A percentile compares a stretch with the other conserved stretches of the same genome.
Conservation (phyloP, 768 basidiomycete genomes). For the Suillus subalutaceus region DNA sequence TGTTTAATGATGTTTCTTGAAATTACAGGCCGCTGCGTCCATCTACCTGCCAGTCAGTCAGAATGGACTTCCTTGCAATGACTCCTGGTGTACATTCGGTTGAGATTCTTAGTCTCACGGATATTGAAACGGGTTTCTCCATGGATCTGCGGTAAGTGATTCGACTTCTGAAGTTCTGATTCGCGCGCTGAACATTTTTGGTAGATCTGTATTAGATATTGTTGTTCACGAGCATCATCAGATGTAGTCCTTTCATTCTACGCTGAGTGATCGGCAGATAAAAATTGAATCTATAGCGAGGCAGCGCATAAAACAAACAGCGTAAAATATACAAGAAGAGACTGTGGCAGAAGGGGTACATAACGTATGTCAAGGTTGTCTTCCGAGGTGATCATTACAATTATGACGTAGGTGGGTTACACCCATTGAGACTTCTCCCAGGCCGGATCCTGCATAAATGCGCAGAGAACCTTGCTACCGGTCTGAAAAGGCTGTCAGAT, state of each 20-base stretch:
- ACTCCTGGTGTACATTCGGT: conserved; percentile 80
- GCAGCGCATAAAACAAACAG: not conserved
- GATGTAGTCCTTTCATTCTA: not conserved
- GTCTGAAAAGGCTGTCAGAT: conserved; percentile 55
- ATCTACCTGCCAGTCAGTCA: conserved; percentile 81
- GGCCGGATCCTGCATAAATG: conserved; percentile 91
- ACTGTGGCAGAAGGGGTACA: not conserved
- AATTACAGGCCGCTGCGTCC: conserved; percentile 70
- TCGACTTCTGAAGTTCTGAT: not conserved
- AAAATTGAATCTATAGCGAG: not conserved
- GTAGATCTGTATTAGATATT: conserved; percentile 74
- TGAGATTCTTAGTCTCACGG: conserved; percentile 70
- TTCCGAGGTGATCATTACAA: not conserved
- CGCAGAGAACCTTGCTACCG: conserved; percentile 94
- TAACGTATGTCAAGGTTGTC: not conserved
- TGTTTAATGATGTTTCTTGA: conserved; percentile 10
- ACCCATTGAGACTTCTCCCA: conserved; percentile 87
- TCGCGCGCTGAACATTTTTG: conserved; percentile 7
- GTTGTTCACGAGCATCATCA: conserved; percentile 65
- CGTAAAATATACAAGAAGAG: conserved; percentile 6
- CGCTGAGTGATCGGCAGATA: not conserved
- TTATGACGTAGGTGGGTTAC: conserved; percentile 35
- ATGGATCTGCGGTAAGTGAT: conserved; percentile 69
- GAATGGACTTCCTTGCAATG: conserved; percentile 84
- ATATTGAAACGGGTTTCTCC: conserved; percentile 71